Percentiles rank a stretch among this genome's conserved stretches.
Conservation (phyloP, 139 green algal species). For the Micromonas pusilla region DNA sequence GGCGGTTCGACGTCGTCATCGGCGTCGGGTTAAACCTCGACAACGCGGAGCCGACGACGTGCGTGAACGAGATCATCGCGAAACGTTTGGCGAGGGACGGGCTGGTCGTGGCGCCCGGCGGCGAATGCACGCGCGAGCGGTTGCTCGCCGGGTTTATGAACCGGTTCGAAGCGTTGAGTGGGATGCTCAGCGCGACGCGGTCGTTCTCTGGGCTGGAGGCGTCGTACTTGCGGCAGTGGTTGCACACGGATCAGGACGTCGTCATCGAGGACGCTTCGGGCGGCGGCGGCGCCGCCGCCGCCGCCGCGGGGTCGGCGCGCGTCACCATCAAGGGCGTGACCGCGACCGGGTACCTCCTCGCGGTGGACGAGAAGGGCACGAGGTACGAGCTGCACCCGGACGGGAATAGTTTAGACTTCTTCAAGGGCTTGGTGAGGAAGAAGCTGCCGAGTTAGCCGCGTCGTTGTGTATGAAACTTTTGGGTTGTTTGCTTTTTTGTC, state of each 20-base stretch:
- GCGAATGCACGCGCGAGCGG: neutral
- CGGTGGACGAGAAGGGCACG: conserved; percentile 48
- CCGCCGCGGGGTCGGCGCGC: neutral
- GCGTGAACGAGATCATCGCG: conserved; percentile 62
- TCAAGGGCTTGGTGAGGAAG: conserved; percentile 50
- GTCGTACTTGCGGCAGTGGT: conserved; percentile 64
- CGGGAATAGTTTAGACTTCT: conserved; percentile 77
- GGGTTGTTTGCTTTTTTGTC: no score
- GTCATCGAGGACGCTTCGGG: conserved; percentile 35
- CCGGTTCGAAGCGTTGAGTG: conserved; percentile 50
- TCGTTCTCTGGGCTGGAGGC: conserved; percentile 61
- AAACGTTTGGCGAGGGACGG: neutral
- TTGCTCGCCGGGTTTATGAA: conserved; percentile 47
- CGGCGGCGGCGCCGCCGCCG: conserved; percentile 6
- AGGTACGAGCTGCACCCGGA: conserved; percentile 80
- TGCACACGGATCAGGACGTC: conserved; percentile 69
- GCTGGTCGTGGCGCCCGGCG: conserved; percentile 16
- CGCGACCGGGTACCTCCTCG: conserved; percentile 65
- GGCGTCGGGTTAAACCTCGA: conserved; percentile 82
- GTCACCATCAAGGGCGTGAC: conserved; percentile 53
- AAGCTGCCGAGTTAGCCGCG: conserved; percentile 37
- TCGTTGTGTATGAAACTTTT: no score
- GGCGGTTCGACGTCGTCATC: conserved; percentile 59
- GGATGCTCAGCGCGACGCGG: conserved; percentile 44
- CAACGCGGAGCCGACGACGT: conserved; percentile 85